phyloP scores from a whole-genome alignment of 176 grass and related monocot species.

The Aechmea fasciata region DNA sequence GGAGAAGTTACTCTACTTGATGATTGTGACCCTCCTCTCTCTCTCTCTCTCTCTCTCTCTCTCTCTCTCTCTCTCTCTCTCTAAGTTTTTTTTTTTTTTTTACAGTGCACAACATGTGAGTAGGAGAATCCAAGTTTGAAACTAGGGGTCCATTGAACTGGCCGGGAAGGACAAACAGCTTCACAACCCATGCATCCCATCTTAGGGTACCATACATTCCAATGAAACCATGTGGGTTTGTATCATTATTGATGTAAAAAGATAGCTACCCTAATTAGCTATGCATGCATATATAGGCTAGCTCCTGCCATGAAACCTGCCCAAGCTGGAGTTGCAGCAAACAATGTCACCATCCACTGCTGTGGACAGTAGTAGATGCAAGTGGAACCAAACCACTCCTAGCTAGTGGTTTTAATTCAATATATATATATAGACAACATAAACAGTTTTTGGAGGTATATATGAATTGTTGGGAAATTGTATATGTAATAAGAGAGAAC shows the following conservation, averaged over 20 bases:
- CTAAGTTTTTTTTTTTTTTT: neutral
- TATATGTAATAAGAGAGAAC: too few relatives aligned
- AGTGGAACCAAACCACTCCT: neutral
- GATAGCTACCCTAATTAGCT: conserved; percentile 18
- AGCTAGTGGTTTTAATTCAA: neutral
- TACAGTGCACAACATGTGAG: neutral
- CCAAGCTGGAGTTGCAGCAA: neutral
- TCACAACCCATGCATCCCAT: conserved; percentile 23
- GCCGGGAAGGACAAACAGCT: conserved; percentile 21
- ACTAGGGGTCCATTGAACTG: conserved; percentile 12
- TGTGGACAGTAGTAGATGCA: neutral
- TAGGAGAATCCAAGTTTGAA: conserved; percentile 18
- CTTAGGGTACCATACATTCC: conserved; percentile 13
- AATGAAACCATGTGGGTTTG: conserved; percentile 22
- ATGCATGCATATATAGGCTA: conserved; percentile 5
- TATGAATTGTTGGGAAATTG: neutral
- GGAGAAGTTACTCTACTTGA: neutral
- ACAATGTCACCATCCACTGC: conserved; percentile 3
- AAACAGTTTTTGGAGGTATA: neutral
- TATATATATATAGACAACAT: neutral
- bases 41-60: conserved; percentile 22
- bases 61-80: neutral
- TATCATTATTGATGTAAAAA: conserved; percentile 32
- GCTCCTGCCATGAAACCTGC: conserved; percentile 2
- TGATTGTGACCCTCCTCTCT: neutral